Evolutionary conservation across 148 eudicot species (phyloP).

Genomic region (Talinum fruticosum): DNA sequence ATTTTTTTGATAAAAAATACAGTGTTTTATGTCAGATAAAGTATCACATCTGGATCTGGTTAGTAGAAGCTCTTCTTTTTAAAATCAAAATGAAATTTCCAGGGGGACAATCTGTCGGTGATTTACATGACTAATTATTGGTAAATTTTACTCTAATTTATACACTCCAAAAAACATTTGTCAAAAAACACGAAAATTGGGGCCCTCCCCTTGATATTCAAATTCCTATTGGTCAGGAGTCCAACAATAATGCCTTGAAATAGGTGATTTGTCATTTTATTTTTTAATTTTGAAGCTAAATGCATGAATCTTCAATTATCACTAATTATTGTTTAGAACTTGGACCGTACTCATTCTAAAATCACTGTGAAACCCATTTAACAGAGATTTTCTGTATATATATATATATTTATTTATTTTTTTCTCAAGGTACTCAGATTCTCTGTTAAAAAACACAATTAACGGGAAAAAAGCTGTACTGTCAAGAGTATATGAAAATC

Average conservation of each 20-base stretch:
- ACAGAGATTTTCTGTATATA: neutral
- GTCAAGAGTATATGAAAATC: too few relatives aligned
- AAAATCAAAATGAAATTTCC: neutral
- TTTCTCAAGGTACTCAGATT: neutral
- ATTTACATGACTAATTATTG: neutral
- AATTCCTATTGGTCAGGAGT: neutral
- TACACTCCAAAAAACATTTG: neutral
- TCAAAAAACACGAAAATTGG: neutral
- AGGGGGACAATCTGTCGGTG: conserved; percentile 1
- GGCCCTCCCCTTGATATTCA: neutral
- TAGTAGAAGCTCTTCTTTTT: neutral
- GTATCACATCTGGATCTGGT: neutral
- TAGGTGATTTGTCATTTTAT: neutral
- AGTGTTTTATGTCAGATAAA: too few relatives aligned
- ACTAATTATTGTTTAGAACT: neutral
- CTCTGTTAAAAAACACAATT: neutral
- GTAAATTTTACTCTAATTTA: neutral
- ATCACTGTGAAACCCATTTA: neutral
- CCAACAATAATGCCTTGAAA: neutral
- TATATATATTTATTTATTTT: too few relatives aligned
- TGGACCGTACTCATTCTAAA: neutral
- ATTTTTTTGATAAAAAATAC: too few relatives aligned
- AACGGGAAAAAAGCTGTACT: neutral
- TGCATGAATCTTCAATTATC: neutral
- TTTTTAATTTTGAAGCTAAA: neutral